A percentile compares a stretch with the other conserved stretches of the same genome.
phyloP scores from a whole-genome alignment of 371 early-diverging fungal genomes.

The Lichtheimia ramosa region DNA sequence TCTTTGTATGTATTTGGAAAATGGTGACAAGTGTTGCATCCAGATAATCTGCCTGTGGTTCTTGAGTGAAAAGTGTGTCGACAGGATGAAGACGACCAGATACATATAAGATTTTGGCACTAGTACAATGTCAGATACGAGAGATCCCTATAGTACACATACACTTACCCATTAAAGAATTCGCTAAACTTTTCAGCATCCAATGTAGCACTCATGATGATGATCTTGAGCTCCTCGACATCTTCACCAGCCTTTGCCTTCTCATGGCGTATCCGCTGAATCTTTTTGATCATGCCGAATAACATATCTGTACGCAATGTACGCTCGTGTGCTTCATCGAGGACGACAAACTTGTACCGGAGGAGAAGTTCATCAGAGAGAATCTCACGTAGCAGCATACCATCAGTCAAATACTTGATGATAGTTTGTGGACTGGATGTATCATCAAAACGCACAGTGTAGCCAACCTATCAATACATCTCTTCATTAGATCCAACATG shows the following conservation, averaged over 20 bases:
- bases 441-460: slow-evolving; percentile 97
- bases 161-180: slow-evolving; percentile 74
- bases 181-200: slow-evolving; percentile 90
- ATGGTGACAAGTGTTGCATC: slow-evolving; percentile 86
- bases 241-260: slow-evolving; percentile 41
- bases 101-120: slow-evolving; percentile 77
- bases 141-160: background rate
- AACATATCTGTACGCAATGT: slow-evolving; percentile 96
- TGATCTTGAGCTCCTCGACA: slow-evolving; percentile 74
- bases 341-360: slow-evolving; percentile 84
- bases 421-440: slow-evolving; percentile 78
- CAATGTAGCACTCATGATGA: slow-evolving; percentile 98
- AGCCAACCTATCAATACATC: slow-evolving; percentile 66
- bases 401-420: slow-evolving; percentile 98
- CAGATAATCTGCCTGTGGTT: slow-evolving; percentile 87
- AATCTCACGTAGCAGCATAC: slow-evolving; percentile 94
- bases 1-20: slow-evolving; percentile 89
- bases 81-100: slow-evolving; percentile 91
- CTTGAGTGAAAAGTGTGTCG: slow-evolving; percentile 72
- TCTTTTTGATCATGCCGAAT: slow-evolving; percentile 90
- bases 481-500: background rate
- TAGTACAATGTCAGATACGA: slow-evolving; percentile 6
- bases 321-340: slow-evolving; percentile 99
- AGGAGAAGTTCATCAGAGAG: slow-evolving; percentile 79
- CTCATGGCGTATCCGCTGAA: slow-evolving; percentile 68